These are phyloP conservation scores for Apostasia shenzhenica DNA, from an alignment of 106 monocot genomes.

Conservation along the genomic window DNA sequence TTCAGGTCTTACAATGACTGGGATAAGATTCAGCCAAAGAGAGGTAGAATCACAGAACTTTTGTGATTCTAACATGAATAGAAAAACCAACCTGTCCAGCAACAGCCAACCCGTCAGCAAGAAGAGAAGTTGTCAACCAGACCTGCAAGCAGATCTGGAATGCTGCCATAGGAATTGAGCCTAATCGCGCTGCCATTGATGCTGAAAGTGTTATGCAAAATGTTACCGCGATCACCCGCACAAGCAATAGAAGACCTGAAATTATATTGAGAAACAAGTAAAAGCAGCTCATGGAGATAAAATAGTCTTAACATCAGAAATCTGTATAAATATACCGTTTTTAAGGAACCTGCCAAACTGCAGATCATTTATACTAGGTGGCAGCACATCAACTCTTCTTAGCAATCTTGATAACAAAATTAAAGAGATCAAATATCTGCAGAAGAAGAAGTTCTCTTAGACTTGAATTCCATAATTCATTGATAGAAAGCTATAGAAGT, in stretches of 20 bases:
- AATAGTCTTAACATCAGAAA: neutral
- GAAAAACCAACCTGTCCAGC: conserved; percentile 50
- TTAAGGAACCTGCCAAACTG: conserved; percentile 60
- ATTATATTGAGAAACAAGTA: conserved; percentile 1
- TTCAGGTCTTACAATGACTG: too few relatives aligned
- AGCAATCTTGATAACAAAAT: conserved; percentile 49
- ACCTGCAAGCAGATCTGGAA: conserved; percentile 81
- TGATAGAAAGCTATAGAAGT: neutral
- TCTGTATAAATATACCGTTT: conserved; percentile 33
- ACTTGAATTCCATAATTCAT: neutral
- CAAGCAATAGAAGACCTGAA: conserved; percentile 61
- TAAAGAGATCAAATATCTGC: conserved; percentile 57
- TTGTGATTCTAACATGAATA: neutral
- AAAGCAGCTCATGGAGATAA: neutral
- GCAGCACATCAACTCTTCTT: conserved; percentile 48
- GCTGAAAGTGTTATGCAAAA: conserved; percentile 70
- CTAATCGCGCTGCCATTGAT: conserved; percentile 65
- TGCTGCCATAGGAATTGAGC: conserved; percentile 68
- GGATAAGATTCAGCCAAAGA: neutral
- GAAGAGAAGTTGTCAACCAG: conserved; percentile 68
- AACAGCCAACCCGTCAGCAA: conserved; percentile 73
- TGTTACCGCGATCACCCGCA: conserved; percentile 62
- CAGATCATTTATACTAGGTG: conserved; percentile 52
- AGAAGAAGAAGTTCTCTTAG: conserved; percentile 7
- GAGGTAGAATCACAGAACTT: neutral